These are phyloP conservation scores for Fusarium sp. DNA, from an alignment of 2,329 filamentous ascomycete species.

Conservation along the genomic window DNA sequence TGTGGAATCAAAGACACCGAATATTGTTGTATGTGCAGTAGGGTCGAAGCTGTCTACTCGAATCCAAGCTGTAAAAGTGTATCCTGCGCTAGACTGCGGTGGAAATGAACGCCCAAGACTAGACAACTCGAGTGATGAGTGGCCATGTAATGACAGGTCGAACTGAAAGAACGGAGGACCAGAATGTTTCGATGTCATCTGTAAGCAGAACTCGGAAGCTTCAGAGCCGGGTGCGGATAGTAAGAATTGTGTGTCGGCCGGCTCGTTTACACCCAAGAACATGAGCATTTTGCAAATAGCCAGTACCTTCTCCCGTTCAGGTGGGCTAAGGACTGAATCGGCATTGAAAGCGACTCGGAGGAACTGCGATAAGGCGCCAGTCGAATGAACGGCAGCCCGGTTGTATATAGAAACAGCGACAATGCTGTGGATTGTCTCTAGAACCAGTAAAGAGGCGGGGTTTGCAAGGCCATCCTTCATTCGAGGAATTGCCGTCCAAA, in stretches of 20 bases:
- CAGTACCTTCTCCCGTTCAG: constrained; percentile 73
- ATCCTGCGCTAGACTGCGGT: constrained; percentile 83
- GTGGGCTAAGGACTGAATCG: constrained; percentile 65
- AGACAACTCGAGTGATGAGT: constrained; percentile 90
- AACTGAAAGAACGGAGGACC: constrained; percentile 92
- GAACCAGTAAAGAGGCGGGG: constrained; percentile 73
- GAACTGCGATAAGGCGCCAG: constrained; percentile 78
- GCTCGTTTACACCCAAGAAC: constrained; percentile 80
- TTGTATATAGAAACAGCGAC: constrained; percentile 77
- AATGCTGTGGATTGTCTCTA: constrained; percentile 74
- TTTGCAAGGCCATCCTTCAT: constrained; percentile 61
- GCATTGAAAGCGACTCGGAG: constrained; percentile 73
- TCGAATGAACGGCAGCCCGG: constrained; percentile 78
- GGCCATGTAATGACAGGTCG: constrained; percentile 89
- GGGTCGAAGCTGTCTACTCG: constrained; percentile 89
- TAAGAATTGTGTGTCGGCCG: constrained; percentile 88
- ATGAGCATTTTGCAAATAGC: constrained; percentile 79
- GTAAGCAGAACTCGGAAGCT: constrained; percentile 78
- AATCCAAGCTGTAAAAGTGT: constrained; percentile 92
- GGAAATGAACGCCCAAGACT: constrained; percentile 90
- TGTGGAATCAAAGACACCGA: constrained; percentile 91
- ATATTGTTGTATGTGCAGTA: constrained; percentile 91
- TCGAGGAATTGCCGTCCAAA: constrained; percentile 75
- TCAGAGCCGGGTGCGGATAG: constrained; percentile 66
- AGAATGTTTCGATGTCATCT: constrained; percentile 81